Percentiles rank a stretch among this genome's conserved stretches.
These are phyloP conservation scores for Psilocybe mexicana DNA, from an alignment of 1,284 basidiomycete species.

Conservation along the genomic window DNA sequence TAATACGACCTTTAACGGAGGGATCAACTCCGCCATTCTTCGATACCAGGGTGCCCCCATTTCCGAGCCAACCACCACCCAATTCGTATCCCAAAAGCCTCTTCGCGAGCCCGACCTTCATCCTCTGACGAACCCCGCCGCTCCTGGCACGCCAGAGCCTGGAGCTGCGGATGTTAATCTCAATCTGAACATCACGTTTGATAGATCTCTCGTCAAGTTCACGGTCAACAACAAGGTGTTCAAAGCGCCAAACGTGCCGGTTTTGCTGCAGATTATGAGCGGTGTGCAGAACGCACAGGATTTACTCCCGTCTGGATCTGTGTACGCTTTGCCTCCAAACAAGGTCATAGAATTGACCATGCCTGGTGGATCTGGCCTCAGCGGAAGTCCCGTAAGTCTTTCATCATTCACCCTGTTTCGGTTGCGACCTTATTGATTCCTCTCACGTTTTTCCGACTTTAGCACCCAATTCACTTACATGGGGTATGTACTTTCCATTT, in stretches of 20 bases:
- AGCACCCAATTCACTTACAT: conserved; percentile 43
- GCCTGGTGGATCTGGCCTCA: conserved; percentile 26
- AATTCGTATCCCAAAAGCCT: conserved; percentile 24
- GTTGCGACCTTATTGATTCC: not conserved
- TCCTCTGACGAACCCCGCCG: conserved; percentile 39
- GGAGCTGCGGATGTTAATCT: conserved; percentile 41
- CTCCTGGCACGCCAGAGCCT: conserved; percentile 37
- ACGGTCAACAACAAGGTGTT: conserved; percentile 34
- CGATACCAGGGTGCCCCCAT: conserved; percentile 48
- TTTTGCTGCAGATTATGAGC: conserved; percentile 45
- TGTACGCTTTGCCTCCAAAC: conserved; percentile 19
- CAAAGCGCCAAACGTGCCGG: conserved; percentile 34
- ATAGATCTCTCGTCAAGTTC: conserved; percentile 21
- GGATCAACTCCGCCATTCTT: conserved; percentile 54
- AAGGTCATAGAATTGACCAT: conserved; percentile 26
- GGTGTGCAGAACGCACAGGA: conserved; percentile 38
- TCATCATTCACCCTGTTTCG: not conserved
- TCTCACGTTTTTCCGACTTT: not conserved
- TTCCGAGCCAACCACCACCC: conserved; percentile 42
- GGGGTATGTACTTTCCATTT: conserved; percentile 26
- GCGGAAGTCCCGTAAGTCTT: conserved; percentile 36
- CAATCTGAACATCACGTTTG: conserved; percentile 30
- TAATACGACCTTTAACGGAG: conserved; percentile 27
- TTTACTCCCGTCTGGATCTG: conserved; percentile 36
- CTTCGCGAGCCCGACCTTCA: conserved; percentile 39